Conservation (phyloP, 345 rosid genomes). For the Eucalyptus coolabah region DNA sequence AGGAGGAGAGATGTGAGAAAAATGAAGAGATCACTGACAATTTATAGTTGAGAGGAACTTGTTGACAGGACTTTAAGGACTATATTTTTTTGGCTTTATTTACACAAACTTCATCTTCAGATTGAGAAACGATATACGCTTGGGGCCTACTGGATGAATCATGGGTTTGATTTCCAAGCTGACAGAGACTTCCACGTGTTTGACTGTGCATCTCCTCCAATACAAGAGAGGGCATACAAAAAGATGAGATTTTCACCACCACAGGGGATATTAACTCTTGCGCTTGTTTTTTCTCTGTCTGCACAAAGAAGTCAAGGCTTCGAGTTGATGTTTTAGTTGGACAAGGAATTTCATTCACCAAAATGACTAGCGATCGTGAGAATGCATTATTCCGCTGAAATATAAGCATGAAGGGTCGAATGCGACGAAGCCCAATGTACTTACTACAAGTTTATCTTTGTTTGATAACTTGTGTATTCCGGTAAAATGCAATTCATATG, state of each 20-base stretch:
- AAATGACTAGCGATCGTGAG: background rate
- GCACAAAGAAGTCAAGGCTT: background rate
- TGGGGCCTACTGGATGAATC: background rate
- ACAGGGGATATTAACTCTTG: background rate
- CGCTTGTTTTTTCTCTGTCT: background rate
- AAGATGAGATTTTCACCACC: background rate
- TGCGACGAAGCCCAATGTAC: accelerated
- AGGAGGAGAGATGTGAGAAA: background rate
- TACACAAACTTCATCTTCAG: background rate
- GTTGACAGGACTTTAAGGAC: background rate
- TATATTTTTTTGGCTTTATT: background rate
- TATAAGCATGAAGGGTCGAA: background rate
- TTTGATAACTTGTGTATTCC: background rate
- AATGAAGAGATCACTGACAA: background rate
- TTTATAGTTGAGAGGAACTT: background rate
- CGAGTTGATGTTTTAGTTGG: background rate
- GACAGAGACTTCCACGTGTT: background rate
- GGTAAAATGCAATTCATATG: background rate
- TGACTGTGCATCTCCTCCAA: background rate
- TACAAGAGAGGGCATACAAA: background rate
- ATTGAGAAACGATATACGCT: background rate
- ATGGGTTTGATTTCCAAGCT: background rate
- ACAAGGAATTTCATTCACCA: background rate
- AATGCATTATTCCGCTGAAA: background rate
- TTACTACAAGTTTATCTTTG: background rate